Evolutionary conservation across 2,329 filamentous ascomycete genomes (phyloP).

Genomic region (Incumbomyces lentus): DNA sequence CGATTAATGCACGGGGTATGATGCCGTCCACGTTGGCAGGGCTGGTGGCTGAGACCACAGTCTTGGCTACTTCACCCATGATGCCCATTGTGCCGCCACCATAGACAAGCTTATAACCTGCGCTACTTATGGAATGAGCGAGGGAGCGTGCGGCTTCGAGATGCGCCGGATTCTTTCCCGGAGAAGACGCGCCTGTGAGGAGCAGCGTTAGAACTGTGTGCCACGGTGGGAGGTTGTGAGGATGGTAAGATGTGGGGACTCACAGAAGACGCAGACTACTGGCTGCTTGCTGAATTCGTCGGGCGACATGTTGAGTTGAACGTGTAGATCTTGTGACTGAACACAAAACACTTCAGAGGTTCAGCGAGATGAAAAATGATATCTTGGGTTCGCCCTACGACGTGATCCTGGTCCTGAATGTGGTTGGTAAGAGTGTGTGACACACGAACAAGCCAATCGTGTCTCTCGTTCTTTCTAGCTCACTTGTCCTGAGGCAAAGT

Average conservation of each 20-base stretch:
- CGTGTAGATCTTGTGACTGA: no score
- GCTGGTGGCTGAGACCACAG: constrained; percentile 71
- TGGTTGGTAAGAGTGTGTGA: no score
- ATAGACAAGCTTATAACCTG: constrained; percentile 79
- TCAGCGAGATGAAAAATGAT: no score
- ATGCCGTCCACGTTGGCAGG: constrained; percentile 80
- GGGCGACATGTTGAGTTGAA: background rate
- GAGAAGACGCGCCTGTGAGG: constrained; percentile 65
- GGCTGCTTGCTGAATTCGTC: constrained; percentile 33
- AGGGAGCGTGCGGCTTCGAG: constrained; percentile 68
- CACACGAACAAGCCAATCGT: no score
- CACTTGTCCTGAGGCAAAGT: no score
- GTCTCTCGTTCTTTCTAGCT: no score
- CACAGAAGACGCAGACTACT: constrained; percentile 77
- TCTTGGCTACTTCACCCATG: constrained; percentile 88
- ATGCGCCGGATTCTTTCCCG: constrained; percentile 63
- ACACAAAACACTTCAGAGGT: no score
- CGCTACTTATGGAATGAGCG: constrained; percentile 60
- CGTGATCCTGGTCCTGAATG: no score
- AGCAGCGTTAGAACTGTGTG: constrained; percentile 13
- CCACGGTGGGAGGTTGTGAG: background rate
- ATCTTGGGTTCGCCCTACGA: no score
- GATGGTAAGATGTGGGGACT: background rate
- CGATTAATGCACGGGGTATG: constrained; percentile 76
- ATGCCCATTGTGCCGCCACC: constrained; percentile 88